Base-by-base conservation (phyloP, 345 rosid genomes). In the Cardamine occulta region DNA sequence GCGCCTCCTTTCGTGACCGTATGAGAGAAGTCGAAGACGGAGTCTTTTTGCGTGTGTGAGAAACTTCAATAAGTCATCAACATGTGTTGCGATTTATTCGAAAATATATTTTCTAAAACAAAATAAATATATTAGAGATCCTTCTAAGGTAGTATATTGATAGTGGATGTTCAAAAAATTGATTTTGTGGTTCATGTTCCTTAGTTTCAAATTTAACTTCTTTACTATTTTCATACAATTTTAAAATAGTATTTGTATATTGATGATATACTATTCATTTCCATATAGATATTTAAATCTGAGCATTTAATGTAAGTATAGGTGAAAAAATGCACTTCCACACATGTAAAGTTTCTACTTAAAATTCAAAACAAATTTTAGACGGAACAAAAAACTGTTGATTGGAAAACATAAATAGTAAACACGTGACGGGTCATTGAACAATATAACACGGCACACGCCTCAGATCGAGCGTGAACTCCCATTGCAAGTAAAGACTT, bases 1-100 rank as follows among this genome's bases (percentile, higher is more conserved):
- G 64, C 64, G 56, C 55, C 35, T 32, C 23, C 23, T 3, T 67
- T 35, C 1, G 53, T 68, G 29, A 68, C 28, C 53, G 73, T 39
- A 12, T 51, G 11, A 17, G 12, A 49, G 9, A 39, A 49, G 60
- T 72, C 60, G 13, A 49, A 35, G 68, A 72, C 60, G 14, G 29
- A 47, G 40, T 26, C 54, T 10, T 42, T 6, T 58, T 53, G 29
- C 32, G 28, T 21, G 23, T 32, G 63, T 17, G 63, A 58, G 13
- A 56, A 28, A 10, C 2, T 21, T 51, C 57, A 24, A 12, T 53
- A 24, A 19, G 51, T 45, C n/a, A 7, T 51, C 1, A 9, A 51
- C 6, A 21, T 2, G 12, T 18, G 55, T 45, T 45, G 7, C 4
- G 4, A 9, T 39, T 39, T 11, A 39, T 32, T 6, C 42, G 14